These are phyloP conservation scores for Flaveria ramosissima DNA, from an alignment of 129 eudicot species.

Conservation along the genomic window DNA sequence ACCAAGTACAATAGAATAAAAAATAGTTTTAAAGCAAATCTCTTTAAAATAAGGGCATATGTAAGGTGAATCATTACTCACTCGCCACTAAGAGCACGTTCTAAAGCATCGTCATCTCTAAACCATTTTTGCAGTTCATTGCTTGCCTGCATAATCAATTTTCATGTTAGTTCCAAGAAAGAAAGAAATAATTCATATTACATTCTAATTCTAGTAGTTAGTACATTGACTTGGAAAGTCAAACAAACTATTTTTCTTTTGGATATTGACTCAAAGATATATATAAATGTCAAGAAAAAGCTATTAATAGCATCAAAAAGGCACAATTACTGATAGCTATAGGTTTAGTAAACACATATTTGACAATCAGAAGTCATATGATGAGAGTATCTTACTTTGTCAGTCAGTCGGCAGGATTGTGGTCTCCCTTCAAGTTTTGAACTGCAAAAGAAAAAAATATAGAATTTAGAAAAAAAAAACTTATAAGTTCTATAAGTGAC, in stretches of 20 bases:
- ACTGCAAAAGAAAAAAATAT: constrained; percentile 42
- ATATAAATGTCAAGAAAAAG: not conserved
- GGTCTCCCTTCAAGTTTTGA: constrained; percentile 92
- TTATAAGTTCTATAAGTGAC: not conserved
- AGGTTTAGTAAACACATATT: not conserved
- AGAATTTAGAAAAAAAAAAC: not conserved
- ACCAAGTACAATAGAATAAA: constrained; percentile 14
- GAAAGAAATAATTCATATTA: no score
- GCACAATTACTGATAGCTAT: not conserved
- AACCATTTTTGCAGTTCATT: constrained; percentile 77
- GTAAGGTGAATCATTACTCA: constrained; percentile 43
- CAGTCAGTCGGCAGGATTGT: constrained; percentile 77
- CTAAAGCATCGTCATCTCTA: constrained; percentile 92
- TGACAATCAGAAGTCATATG: constrained; percentile 11
- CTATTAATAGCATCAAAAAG: not conserved
- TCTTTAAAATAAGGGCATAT: constrained; percentile 3
- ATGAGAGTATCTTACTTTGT: constrained; percentile 56
- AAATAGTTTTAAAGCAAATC: not conserved
- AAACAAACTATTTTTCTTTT: not conserved
- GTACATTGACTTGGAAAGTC: not conserved
- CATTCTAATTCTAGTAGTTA: not conserved
- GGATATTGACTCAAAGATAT: not conserved
- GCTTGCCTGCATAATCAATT: constrained; percentile 60
- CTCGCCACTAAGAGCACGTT: constrained; percentile 89
- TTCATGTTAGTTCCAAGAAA: not conserved